phyloP scores from a whole-genome alignment of 148 eudicot species.

The Chenopodium album region DNA sequence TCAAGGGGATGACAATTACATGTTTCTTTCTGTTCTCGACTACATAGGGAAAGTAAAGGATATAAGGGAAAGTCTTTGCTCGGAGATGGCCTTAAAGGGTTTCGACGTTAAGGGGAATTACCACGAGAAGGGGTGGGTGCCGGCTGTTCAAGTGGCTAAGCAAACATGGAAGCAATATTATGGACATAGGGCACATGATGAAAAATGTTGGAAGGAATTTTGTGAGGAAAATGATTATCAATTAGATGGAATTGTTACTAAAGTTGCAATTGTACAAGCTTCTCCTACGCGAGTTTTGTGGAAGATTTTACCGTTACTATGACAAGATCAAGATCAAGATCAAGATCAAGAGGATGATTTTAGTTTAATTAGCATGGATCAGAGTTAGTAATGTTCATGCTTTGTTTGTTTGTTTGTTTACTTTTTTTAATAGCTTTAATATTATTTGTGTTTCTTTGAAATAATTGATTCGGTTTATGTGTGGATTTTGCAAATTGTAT shows the following conservation, averaged over 20 bases:
- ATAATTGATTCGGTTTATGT: no score
- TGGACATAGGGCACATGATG: background rate
- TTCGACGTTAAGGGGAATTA: background rate
- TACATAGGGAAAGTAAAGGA: background rate
- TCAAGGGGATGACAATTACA: background rate
- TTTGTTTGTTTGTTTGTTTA: no score
- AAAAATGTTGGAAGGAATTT: background rate
- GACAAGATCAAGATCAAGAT: background rate
- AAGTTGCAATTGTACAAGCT: background rate
- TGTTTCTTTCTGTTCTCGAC: background rate
- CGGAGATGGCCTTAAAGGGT: background rate
- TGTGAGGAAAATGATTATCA: background rate
- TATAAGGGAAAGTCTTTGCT: background rate
- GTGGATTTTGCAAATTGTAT: no score
- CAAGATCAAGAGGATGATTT: background rate
- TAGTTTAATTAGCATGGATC: no score
- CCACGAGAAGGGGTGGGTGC: background rate
- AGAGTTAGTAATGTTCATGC: no score
- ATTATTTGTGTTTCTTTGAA: no score
- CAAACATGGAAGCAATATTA: constrained; percentile 10
- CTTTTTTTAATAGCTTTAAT: no score
- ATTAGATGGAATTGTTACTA: background rate
- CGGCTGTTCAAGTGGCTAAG: background rate
- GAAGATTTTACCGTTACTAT: background rate
- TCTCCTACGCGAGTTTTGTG: background rate